Evolutionary conservation across 192 early-diverging fungal species (phyloP), one percentile per base, ranked within the genome.

Genomic region (Physocladia obscura): DNA sequence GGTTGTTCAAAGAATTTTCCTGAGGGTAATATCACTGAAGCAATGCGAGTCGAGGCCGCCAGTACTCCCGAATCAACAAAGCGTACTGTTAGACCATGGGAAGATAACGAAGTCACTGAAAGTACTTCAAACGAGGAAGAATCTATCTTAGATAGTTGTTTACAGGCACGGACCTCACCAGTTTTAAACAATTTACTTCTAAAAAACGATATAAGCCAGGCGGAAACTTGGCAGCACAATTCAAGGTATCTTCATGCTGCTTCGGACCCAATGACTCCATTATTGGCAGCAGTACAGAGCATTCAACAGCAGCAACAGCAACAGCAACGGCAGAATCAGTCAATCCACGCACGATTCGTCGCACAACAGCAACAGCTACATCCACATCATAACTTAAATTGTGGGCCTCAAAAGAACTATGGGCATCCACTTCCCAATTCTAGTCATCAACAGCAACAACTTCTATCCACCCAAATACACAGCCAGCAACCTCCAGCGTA

Each of bases 81-180:
- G 50, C 62, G 62, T 17, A n/a, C 62, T 11, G 32, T 65, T 17
- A 21, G 62, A 19, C 62, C 62, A 6, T 65, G 62, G 62, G 62
- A 65, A 34, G 48, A 24, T 13, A 49, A 65, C n/a, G 62, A 65
- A 26, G 26, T 21, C 44, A 19, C 44, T 17, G 21, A 38, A 17
- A 26, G 4, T 32, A 36, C 26, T 8, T 11, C 29, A 40, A 0
- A 11, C 39, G n/a, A n/a, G n/a, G n/a, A n/a, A n/a, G n/a, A 8
- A 47, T 13, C 8, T n/a, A n/a, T 47, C n/a, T 13, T 47, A 13
- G 44, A 47, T 47, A n/a, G n/a, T n/a, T n/a, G n/a, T n/a, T n/a
- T n/a, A n/a, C n/a, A n/a, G n/a, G 21, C 24, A 61, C 57, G 31
- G 31, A 61, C 47, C 37, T 40, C 59, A 4, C 47, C 59, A 0